Conservation (phyloP, 257 asterid species). For the Penstemon barbatus region DNA sequence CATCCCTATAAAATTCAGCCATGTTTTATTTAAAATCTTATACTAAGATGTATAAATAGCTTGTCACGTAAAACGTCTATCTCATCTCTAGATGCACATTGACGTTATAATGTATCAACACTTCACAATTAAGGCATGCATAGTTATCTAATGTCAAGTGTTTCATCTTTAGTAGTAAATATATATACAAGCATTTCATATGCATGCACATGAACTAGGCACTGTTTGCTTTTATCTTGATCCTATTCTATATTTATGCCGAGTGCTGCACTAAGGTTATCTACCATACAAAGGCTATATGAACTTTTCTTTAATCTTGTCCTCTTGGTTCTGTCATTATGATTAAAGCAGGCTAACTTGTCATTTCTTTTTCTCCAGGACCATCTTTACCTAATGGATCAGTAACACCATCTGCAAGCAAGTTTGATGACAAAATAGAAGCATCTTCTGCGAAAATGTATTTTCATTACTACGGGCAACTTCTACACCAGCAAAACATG, state of each 20-base stretch:
- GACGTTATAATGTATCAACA: not conserved
- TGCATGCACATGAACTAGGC: not conserved
- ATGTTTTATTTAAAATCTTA: slow-evolving; percentile 10
- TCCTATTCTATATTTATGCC: slow-evolving; percentile 11
- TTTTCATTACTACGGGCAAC: slow-evolving; percentile 97
- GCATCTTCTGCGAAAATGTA: slow-evolving; percentile 98
- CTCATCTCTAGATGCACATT: slow-evolving; percentile 20
- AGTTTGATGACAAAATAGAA: slow-evolving; percentile 94
- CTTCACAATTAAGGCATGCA: slow-evolving; percentile 7
- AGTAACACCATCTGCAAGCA: slow-evolving; percentile 53
- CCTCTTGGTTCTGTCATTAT: slow-evolving; percentile 10
- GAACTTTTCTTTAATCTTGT: not conserved
- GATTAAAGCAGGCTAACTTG: slow-evolving; percentile 19
- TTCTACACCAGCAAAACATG: slow-evolving; percentile 99
- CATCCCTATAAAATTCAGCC: not conserved
- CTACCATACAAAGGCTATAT: not conserved
- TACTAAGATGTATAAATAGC: slow-evolving; percentile 17
- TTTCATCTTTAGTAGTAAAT: slow-evolving; percentile 9
- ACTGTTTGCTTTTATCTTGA: not conserved
- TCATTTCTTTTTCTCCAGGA: slow-evolving; percentile 42
- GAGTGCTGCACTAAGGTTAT: not conserved
- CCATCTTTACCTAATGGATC: slow-evolving; percentile 64
- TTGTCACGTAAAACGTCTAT: slow-evolving; percentile 17
- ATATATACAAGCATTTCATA: not conserved
- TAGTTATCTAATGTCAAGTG: slow-evolving; percentile 1